A percentile compares a stretch with the other conserved stretches of the same genome.
Conservation (phyloP, 139 green algal species). For the Zygnema circumcarinatum region DNA sequence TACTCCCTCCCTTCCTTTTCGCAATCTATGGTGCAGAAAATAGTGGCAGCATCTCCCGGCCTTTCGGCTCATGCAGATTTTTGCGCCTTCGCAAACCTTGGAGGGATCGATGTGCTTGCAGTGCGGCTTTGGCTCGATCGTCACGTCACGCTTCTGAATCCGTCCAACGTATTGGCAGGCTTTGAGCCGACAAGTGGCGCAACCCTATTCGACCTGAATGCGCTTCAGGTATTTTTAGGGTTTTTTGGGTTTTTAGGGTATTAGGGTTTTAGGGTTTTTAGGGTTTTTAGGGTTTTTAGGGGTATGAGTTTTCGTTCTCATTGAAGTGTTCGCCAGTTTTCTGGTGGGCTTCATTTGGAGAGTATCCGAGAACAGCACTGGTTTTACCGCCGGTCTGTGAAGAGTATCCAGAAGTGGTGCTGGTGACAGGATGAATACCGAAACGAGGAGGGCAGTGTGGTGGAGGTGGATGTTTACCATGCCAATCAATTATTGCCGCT, state of each 20-base stretch:
- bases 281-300: neutral
- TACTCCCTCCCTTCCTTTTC: no score
- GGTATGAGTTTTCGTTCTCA: neutral
- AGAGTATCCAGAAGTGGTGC: no score
- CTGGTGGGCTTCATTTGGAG: no score
- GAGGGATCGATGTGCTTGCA: constrained; percentile 48
- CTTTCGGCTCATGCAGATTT: constrained; percentile 42
- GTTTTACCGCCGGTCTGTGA: no score
- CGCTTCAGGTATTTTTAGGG: constrained; percentile 47
- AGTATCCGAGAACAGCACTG: no score
- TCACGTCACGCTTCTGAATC: constrained; percentile 12
- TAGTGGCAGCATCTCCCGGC: constrained; percentile 8
- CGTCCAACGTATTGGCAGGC: constrained; percentile 52
- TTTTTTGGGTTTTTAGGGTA: no score
- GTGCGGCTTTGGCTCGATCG: constrained; percentile 58
- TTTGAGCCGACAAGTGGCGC: constrained; percentile 32
- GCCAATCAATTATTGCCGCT: constrained; percentile 41
- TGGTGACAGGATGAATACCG: constrained; percentile 57
- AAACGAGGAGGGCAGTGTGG: constrained; percentile 40
- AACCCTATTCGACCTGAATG: constrained; percentile 63
- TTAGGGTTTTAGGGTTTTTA: no score
- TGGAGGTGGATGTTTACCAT: constrained; percentile 62
- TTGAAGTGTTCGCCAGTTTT: no score
- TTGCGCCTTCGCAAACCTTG: constrained; percentile 43
- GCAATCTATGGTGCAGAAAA: no score